Conservation (phyloP, 164 flowering plant species). For the Magnolia kwangsiensis region DNA sequence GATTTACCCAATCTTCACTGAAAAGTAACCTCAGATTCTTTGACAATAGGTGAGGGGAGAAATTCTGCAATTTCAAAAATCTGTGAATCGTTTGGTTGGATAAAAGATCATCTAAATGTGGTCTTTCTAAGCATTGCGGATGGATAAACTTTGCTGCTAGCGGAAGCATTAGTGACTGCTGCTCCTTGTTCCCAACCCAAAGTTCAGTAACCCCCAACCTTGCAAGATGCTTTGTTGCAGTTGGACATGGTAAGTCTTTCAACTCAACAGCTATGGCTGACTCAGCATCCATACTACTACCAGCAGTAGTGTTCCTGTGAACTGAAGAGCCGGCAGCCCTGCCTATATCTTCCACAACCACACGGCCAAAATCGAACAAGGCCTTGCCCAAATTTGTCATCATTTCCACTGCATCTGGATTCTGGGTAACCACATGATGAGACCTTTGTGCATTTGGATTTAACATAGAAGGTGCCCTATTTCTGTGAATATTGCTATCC, state of each 20-base stretch:
- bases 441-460: constrained; percentile 25
- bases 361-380: constrained; percentile 84
- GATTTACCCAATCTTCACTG: constrained; percentile 76
- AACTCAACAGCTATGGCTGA: constrained; percentile 52
- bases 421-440: constrained; percentile 36
- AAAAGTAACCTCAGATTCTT: constrained; percentile 67
- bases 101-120: constrained; percentile 49
- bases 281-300: constrained; percentile 31
- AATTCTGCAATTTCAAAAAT: constrained; percentile 55
- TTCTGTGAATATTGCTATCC: constrained; percentile 8
- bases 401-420: constrained; percentile 63
- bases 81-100: constrained; percentile 40
- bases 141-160: constrained; percentile 75
- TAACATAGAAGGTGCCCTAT: constrained; percentile 24
- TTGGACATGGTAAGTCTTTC: constrained; percentile 83
- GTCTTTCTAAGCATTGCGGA: constrained; percentile 59
- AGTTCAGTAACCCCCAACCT: constrained; percentile 68
- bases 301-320: constrained; percentile 26
- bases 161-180: constrained; percentile 62
- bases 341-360: constrained; percentile 94
- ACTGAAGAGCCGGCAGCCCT: constrained; percentile 51
- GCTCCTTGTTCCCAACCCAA: constrained; percentile 80
- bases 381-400: constrained; percentile 82
- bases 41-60: constrained; percentile 65
- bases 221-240: constrained; percentile 59